These are phyloP conservation scores for Axilococcus clingmanii DNA, from an alignment of 139 green algal species.

Conservation along the genomic window DNA sequence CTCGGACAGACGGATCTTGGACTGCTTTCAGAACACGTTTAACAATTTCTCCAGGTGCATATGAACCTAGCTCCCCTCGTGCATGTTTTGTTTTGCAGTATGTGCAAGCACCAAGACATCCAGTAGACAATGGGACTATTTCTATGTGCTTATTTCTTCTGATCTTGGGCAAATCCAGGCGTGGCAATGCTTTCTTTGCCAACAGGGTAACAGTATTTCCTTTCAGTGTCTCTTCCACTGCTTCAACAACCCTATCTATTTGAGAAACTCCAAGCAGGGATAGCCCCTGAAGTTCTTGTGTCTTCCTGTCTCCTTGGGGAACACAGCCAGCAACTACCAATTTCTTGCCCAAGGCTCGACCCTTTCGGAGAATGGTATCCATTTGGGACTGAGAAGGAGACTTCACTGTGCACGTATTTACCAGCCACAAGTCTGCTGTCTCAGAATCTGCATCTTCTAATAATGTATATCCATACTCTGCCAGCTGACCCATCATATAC, in stretches of 20 bases:
- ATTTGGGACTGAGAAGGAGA: slow-evolving; percentile 67
- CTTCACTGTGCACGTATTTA: slow-evolving; percentile 95
- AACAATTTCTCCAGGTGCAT: slow-evolving; percentile 51
- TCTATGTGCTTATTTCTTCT: slow-evolving; percentile 77
- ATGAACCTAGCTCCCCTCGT: slow-evolving; percentile 68
- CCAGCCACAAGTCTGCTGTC: slow-evolving; percentile 68
- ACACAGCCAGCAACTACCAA: slow-evolving; percentile 84
- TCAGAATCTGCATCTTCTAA: slow-evolving; percentile 43
- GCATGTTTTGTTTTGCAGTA: slow-evolving; percentile 98
- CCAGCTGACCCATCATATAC: slow-evolving; percentile 54
- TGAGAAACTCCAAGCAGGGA: slow-evolving; percentile 59
- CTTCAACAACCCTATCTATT: slow-evolving; percentile 87
- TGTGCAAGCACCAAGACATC: slow-evolving; percentile 78
- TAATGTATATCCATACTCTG: slow-evolving; percentile 67
- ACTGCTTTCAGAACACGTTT: slow-evolving; percentile 35
- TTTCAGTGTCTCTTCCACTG: slow-evolving; percentile 81
- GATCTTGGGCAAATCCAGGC: slow-evolving; percentile 86
- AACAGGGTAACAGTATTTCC: slow-evolving; percentile 76
- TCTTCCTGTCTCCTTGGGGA: slow-evolving; percentile 67
- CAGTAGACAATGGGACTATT: slow-evolving; percentile 83
- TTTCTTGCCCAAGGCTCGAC: slow-evolving; percentile 36
- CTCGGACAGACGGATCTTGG: slow-evolving; percentile 59
- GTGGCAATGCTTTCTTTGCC: slow-evolving; percentile 65
- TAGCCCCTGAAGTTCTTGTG: slow-evolving; percentile 63
- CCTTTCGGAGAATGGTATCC: slow-evolving; percentile 44